phyloP scores from a whole-genome alignment of 2,329 filamentous ascomycete species.

The Geoglossum cookeanum region DNA sequence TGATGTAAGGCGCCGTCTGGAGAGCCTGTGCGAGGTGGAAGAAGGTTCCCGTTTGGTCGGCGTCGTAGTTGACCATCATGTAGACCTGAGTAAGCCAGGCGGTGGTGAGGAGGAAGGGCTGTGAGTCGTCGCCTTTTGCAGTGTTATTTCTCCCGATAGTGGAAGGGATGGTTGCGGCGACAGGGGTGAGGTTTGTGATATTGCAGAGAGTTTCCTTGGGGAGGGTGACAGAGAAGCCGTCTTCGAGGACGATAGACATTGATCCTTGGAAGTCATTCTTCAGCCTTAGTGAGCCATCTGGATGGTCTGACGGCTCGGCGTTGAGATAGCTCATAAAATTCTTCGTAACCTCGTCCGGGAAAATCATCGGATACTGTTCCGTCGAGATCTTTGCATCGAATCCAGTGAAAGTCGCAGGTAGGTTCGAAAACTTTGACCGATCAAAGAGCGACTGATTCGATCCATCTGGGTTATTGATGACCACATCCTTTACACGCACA shows the following conservation, averaged over 20 bases:
- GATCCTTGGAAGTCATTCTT: slow-evolving; percentile 20
- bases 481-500: slow-evolving; percentile 22
- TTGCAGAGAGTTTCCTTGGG: slow-evolving; percentile 20
- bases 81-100: slow-evolving; percentile 25
- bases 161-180: slow-evolving; percentile 7
- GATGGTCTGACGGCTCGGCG: slow-evolving; percentile 14
- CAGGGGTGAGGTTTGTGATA: slow-evolving; percentile 12
- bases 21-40: slow-evolving; percentile 24
- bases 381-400: slow-evolving; percentile 26
- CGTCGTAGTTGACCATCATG: slow-evolving; percentile 25
- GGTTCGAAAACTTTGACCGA: background rate
- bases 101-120: slow-evolving; percentile 20
- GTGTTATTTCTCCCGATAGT: slow-evolving; percentile 11
- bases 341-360: slow-evolving; percentile 22
- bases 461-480: slow-evolving; percentile 16
- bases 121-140: slow-evolving; percentile 12
- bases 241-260: slow-evolving; percentile 22
- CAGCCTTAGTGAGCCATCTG: slow-evolving; percentile 21
- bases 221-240: slow-evolving; percentile 22
- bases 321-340: slow-evolving; percentile 20
- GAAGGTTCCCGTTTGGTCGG: slow-evolving; percentile 7
- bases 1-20: slow-evolving; percentile 21
- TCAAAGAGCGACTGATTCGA: slow-evolving; percentile 7
- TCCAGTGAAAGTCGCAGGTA: slow-evolving; percentile 14
- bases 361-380: slow-evolving; percentile 22